Evolutionary conservation across 805 yeast genomes (phyloP).

Genomic region (Candida caryicola): DNA sequence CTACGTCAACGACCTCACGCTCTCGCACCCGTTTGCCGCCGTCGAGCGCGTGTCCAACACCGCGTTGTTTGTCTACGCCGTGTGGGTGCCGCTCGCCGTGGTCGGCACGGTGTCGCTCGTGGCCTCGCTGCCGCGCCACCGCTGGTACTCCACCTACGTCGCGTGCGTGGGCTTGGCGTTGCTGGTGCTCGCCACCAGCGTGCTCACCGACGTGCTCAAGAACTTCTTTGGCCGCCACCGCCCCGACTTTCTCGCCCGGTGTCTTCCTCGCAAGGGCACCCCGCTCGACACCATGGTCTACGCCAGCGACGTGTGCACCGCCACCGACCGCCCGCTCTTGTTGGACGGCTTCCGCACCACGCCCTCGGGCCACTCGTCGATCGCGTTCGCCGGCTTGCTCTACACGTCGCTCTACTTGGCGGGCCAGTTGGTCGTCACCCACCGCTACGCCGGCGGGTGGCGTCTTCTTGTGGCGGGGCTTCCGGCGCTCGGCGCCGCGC

Average conservation of each 20-base stretch:
- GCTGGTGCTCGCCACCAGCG: constrained; percentile 56
- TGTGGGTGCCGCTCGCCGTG: constrained; percentile 46
- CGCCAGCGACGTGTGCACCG: constrained; percentile 67
- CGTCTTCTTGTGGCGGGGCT: constrained; percentile 49
- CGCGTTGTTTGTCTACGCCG: constrained; percentile 54
- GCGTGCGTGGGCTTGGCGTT: constrained; percentile 66
- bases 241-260: constrained; percentile 89
- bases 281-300: constrained; percentile 52
- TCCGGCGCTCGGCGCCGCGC: constrained; percentile 67
- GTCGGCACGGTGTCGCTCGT: constrained; percentile 38
- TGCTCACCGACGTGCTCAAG: constrained; percentile 72
- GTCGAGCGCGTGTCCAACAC: constrained; percentile 64
- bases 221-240: constrained; percentile 86
- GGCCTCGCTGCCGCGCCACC: constrained; percentile 50
- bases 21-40: constrained; percentile 78
- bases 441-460: constrained; percentile 58
- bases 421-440: constrained; percentile 56
- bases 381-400: constrained; percentile 66
- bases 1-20: constrained; percentile 66
- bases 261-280: constrained; percentile 62
- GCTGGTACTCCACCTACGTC: constrained; percentile 48
- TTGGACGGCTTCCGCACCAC: constrained; percentile 78
- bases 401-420: constrained; percentile 62
- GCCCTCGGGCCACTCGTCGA: constrained; percentile 78
- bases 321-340: constrained; percentile 40